Conservation (phyloP, 148 eudicot species). For the Rhododendron kiyosumense region DNA sequence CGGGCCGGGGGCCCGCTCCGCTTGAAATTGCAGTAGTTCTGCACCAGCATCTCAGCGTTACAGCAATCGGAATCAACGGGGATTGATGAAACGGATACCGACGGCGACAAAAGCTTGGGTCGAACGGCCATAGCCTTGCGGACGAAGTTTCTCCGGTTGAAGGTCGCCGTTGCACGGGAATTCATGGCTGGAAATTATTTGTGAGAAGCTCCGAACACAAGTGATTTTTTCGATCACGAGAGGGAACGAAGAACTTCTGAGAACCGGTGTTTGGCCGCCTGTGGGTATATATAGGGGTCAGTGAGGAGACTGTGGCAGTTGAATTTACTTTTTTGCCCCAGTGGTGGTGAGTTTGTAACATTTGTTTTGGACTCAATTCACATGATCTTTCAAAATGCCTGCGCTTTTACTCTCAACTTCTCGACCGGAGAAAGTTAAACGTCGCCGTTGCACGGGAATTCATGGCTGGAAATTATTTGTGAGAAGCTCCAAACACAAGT, state of each 20-base stretch:
- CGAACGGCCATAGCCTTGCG: not conserved
- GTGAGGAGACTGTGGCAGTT: not conserved
- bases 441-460: too few species aligned
- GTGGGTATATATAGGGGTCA: not conserved
- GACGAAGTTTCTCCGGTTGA: not conserved
- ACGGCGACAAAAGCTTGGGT: not conserved
- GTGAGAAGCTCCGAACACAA: not conserved
- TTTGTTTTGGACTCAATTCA: not conserved
- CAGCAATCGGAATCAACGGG: not conserved
- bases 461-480: too few species aligned
- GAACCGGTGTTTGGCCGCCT: not conserved
- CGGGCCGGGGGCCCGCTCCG: slow-evolving; percentile 34
- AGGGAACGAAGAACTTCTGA: not conserved
- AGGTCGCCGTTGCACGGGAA: too few species aligned
- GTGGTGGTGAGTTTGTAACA: not conserved
- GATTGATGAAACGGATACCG: not conserved
- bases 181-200: not conserved
- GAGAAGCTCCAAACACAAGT: too few species aligned
- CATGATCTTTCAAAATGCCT: too few species aligned
- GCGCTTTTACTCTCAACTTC: too few species aligned
- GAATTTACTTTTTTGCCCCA: not conserved
- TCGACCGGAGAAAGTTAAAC: too few species aligned
- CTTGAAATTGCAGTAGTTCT: slow-evolving; percentile 44
- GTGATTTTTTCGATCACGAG: not conserved
- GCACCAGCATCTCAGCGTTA: slow-evolving; percentile 22